Conservation (phyloP, 768 basidiomycete species). For the Grammothele lineata region DNA sequence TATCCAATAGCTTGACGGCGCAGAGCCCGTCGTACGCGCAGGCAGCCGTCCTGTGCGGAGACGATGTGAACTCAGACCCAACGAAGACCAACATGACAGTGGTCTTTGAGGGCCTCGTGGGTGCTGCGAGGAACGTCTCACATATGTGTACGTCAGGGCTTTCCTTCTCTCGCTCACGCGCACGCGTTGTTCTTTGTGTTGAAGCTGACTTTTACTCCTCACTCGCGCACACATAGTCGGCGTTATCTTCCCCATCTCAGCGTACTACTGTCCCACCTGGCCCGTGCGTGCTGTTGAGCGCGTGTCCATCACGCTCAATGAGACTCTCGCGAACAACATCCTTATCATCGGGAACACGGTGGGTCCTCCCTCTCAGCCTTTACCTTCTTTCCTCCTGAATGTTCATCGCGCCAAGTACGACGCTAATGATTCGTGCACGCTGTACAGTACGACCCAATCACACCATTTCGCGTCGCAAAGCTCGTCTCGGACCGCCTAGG, state of each 20-base stretch:
- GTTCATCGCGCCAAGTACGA: not conserved
- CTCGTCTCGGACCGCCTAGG: too few relatives aligned
- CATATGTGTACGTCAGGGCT: not conserved
- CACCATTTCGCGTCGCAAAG: not conserved
- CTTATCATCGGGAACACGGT: constrained; percentile 9
- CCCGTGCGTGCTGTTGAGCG: constrained; percentile 10
- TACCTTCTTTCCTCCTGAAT: too few relatives aligned
- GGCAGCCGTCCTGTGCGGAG: not conserved
- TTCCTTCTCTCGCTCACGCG: not conserved
- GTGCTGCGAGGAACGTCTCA: not conserved
- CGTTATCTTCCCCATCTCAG: not conserved
- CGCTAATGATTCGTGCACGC: too few relatives aligned
- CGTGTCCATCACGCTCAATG: constrained; percentile 12
- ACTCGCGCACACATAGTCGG: not conserved
- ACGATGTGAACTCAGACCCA: not conserved
- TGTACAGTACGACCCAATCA: not conserved
- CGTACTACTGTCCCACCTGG: constrained; percentile 2
- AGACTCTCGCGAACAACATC: constrained; percentile 8
- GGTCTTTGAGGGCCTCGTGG: not conserved
- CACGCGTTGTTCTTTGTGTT: too few relatives aligned
- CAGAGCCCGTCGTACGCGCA: too few relatives aligned
- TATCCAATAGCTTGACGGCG: too few relatives aligned
- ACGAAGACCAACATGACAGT: not conserved
- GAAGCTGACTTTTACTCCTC: too few relatives aligned
- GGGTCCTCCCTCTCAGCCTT: too few relatives aligned